A percentile compares a stretch with the other conserved stretches of the same genome.
phyloP scores from a whole-genome alignment of 1,139 yeast genomes.

The Suhomyces kunorum region DNA sequence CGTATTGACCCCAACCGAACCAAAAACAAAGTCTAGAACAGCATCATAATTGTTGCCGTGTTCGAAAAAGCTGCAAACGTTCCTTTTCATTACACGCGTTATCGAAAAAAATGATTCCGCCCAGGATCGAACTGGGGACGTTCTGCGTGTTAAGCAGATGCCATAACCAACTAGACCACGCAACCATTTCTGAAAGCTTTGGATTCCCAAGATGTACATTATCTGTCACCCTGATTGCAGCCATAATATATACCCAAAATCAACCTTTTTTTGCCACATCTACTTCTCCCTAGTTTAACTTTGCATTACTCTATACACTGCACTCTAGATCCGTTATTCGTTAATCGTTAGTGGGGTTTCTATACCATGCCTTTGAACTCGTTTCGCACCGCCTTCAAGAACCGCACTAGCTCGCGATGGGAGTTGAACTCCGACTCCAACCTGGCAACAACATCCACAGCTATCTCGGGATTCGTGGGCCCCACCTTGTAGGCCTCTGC shows the following conservation, averaged over 20 bases:
- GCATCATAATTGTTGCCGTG: too few relatives aligned
- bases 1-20: too few relatives aligned
- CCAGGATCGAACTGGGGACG: slow-evolving; percentile 99
- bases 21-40: too few relatives aligned
- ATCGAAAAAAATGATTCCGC: slow-evolving; percentile 67
- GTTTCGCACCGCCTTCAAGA: slow-evolving; percentile 38
- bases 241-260: background rate
- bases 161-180: slow-evolving; percentile 17
- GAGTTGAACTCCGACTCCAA: slow-evolving; percentile 36
- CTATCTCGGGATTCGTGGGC: slow-evolving; percentile 34
- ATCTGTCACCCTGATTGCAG: too few relatives aligned
- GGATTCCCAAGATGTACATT: too few relatives aligned
- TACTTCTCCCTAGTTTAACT: too few relatives aligned
- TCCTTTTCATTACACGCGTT: background rate
- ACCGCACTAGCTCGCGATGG: slow-evolving; percentile 39
- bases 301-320: background rate
- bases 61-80: too few relatives aligned
- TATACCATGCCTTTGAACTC: slow-evolving; percentile 15
- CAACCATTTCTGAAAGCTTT: slow-evolving; percentile 13
- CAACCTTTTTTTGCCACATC: background rate
- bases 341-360: background rate
- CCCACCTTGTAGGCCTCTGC: slow-evolving; percentile 35
- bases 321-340: background rate
- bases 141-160: slow-evolving; percentile 99
- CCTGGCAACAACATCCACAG: slow-evolving; percentile 20